Conservation (phyloP, 257 asterid genomes). For the Avicennia marina region DNA sequence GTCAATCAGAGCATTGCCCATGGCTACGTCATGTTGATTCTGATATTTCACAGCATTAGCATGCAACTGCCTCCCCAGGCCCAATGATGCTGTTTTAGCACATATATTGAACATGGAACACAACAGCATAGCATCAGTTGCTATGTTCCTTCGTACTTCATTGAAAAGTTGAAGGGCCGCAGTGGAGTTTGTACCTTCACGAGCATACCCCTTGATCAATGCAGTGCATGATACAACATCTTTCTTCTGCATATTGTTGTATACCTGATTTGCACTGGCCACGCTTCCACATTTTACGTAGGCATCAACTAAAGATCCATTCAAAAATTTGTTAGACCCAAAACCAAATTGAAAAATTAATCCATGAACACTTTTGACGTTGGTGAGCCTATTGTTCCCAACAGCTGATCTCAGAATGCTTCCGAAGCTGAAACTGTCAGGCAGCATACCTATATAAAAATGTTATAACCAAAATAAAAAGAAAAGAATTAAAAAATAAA, state of each 20-base stretch:
- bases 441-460: slow-evolving; percentile 30
- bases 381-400: slow-evolving; percentile 23
- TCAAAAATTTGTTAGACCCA: slow-evolving; percentile 25
- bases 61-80: slow-evolving; percentile 46
- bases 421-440: slow-evolving; percentile 58
- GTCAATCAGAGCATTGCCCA: slow-evolving; percentile 46
- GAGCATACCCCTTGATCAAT: slow-evolving; percentile 47
- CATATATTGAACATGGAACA: slow-evolving; percentile 51
- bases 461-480: slow-evolving; percentile 11
- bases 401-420: slow-evolving; percentile 38
- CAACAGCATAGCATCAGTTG: slow-evolving; percentile 28
- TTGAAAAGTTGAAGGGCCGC: slow-evolving; percentile 34
- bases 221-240: slow-evolving; percentile 54
- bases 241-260: slow-evolving; percentile 33
- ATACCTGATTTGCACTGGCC: slow-evolving; percentile 33
- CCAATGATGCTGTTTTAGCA: slow-evolving; percentile 37
- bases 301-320: slow-evolving; percentile 42
- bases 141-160: slow-evolving; percentile 22
- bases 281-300: slow-evolving; percentile 44
- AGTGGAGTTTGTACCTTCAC: slow-evolving; percentile 25
- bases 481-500: too few relatives aligned
- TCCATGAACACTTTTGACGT: slow-evolving; percentile 36
- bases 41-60: slow-evolving; percentile 29
- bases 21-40: slow-evolving; percentile 25
- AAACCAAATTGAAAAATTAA: slow-evolving; percentile 36